Conservation (phyloP, 2,329 filamentous ascomycete genomes). For the Ramularia endophylla region DNA sequence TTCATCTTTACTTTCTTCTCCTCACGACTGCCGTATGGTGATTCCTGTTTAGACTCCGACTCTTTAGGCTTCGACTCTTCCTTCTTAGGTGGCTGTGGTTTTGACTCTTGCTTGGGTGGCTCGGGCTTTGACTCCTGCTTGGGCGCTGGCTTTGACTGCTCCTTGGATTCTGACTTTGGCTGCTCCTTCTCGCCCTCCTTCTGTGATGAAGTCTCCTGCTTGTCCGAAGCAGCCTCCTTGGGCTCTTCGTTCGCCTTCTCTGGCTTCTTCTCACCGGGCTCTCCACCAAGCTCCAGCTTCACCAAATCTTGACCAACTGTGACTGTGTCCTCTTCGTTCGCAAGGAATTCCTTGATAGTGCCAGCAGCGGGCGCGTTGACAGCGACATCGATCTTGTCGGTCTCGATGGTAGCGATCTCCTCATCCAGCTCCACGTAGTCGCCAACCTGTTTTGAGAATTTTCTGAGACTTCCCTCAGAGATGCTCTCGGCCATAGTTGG, state of each 20-base stretch:
- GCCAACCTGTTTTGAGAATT: conserved; percentile 88
- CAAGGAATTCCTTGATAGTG: conserved; percentile 85
- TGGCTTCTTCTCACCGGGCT: conserved; percentile 51
- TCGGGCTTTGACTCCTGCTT: conserved; percentile 38
- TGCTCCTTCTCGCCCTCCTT: conserved; percentile 37
- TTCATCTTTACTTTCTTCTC: conserved; percentile 99
- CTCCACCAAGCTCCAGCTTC: conserved; percentile 72
- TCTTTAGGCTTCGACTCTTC: conserved; percentile 37
- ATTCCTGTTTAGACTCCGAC: conserved; percentile 32
- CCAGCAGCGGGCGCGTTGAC: conserved; percentile 92
- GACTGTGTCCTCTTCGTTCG: conserved; percentile 91
- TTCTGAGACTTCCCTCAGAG: conserved; percentile 92
- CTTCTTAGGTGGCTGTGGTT: conserved; percentile 35
- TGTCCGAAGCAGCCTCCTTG: conserved; percentile 54
- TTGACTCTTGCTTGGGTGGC: conserved; percentile 43
- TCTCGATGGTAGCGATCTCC: conserved; percentile 98
- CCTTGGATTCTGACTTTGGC: conserved; percentile 28
- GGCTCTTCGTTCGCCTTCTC: conserved; percentile 50
- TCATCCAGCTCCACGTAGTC: conserved; percentile 94
- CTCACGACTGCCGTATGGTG: conserved; percentile 65
- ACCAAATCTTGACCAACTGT: conserved; percentile 88
- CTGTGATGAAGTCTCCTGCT: conserved; percentile 53
- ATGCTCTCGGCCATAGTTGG: conserved; percentile 99
- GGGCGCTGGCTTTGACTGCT: conserved; percentile 41
- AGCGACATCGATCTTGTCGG: conserved; percentile 98